Base-by-base conservation (phyloP, 2,329 filamentous ascomycete species). In the Mycocentrospora acerina region DNA sequence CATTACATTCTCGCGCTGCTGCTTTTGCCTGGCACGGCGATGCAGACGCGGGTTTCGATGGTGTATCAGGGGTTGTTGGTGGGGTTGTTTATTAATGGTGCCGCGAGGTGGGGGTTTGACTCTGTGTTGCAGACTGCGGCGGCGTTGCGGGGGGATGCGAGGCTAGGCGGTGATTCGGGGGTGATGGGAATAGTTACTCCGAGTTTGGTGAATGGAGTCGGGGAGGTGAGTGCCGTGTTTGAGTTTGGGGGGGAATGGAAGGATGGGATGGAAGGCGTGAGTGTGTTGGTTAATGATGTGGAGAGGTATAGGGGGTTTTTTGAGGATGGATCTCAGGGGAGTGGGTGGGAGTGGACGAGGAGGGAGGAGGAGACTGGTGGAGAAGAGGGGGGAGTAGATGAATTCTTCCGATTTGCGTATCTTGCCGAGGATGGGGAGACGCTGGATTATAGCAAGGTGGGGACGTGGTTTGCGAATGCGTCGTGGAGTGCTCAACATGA, bases 251-350 rank as follows among this genome's bases (percentile, higher is more conserved):
- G 73, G 11, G 68, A 67, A 3, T 70, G 71, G 13, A 34, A 44
- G 22, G 19, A 22, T 5, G 43, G 47, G 0, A 85, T 82, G 47
- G 84, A 91, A 54, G 88, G 87, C 12, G 78, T 93, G 44, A 88
- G 83, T 60, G 77, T 91, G 13, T 71, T 93, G 0, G 85, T 93
- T 45, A 93, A 94, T 55, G 88, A 94, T 55, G 88, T 94, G 1
- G 88, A 94, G 66, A 74, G 86, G 4, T 43, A 39, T 24, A 57
- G 61, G n/a, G 36, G 38, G 9, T 64, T 64, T 41, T 51, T 46
- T 15, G 52, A 57, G n/a, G 48, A 55, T 14, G 48, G 34, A 13
- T 18, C 37, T 13, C 30, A 46, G 27, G 44, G 37, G 5, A 36
- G 28, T 10, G 26, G 24, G 5, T 64, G 61, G 28, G 32, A 50